Percentiles rank a stretch among this genome's conserved stretches.
These are phyloP conservation scores for Daldinia loculata DNA, from an alignment of 495 filamentous ascomycete genomes.

Conservation along the genomic window DNA sequence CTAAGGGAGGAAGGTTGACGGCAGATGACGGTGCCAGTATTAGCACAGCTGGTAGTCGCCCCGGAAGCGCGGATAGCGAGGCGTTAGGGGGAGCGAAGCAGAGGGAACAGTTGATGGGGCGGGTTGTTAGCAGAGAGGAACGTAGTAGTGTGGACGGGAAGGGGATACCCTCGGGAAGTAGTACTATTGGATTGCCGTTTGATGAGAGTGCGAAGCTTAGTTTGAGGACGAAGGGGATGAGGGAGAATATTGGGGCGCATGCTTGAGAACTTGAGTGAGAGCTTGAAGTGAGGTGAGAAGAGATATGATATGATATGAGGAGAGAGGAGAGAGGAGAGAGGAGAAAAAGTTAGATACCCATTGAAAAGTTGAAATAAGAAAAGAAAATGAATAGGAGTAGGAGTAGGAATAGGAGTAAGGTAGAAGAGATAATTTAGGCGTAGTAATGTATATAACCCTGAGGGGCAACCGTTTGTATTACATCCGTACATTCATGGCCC, in stretches of 20 bases:
- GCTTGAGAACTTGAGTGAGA: constrained; percentile 28
- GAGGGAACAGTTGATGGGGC: constrained; percentile 52
- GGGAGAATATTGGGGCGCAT: constrained; percentile 54
- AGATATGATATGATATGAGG: not conserved
- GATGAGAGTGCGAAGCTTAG: constrained; percentile 52
- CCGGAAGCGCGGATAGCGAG: constrained; percentile 60
- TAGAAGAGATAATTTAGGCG: not conserved
- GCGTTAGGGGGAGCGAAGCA: constrained; percentile 37
- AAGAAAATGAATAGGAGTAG: not conserved
- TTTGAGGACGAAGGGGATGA: constrained; percentile 57
- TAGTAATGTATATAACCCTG: not conserved
- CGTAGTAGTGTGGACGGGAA: not conserved
- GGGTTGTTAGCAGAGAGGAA: constrained; percentile 33
- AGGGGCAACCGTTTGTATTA: not conserved
- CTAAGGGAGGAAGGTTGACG: constrained; percentile 8
- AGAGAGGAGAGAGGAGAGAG: not conserved
- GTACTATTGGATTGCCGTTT: constrained; percentile 48
- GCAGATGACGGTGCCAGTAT: constrained; percentile 48
- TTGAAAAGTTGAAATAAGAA: not conserved
- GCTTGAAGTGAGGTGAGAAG: not conserved
- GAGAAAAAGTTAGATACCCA: constrained; percentile 14
- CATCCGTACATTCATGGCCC: not conserved
- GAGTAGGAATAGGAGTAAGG: not conserved
- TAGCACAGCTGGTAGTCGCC: constrained; percentile 55
- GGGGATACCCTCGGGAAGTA: constrained; percentile 1